A percentile compares a stretch with the other conserved stretches of the same genome.
Evolutionary conservation across 2,329 filamentous ascomycete genomes (phyloP).

Genomic region (Erysiphe pulchra): DNA sequence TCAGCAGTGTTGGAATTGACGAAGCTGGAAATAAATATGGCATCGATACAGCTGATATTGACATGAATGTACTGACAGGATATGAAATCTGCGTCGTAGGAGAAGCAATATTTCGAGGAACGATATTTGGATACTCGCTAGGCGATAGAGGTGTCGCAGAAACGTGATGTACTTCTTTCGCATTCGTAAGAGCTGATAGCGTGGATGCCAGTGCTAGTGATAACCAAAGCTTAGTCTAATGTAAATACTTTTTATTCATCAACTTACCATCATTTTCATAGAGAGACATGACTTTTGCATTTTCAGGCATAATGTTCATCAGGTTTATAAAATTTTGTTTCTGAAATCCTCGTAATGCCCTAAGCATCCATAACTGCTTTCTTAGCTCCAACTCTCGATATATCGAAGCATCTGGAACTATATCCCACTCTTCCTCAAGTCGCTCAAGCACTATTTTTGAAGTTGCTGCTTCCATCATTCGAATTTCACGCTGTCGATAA

Average conservation of each 20-base stretch:
- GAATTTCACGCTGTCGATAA: conserved; percentile 25
- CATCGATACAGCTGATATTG: conserved; percentile 26
- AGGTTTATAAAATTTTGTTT: conserved; percentile 7
- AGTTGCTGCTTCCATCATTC: conserved; percentile 27
- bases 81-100: conserved; percentile 15
- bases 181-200: conserved; percentile 11
- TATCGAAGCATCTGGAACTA: conserved; percentile 19
- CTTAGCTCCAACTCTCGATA: conserved; percentile 26
- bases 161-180: conserved; percentile 19
- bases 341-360: conserved; percentile 22
- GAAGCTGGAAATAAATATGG: conserved; percentile 28
- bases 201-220: conserved; percentile 10
- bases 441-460: conserved; percentile 25
- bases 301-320: conserved; percentile 10
- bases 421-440: conserved; percentile 25
- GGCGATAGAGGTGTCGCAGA: conserved; percentile 15
- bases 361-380: conserved; percentile 36
- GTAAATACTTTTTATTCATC: background rate
- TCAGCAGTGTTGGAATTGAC: conserved; percentile 29
- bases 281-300: conserved; percentile 8
- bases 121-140: conserved; percentile 13
- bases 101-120: conserved; percentile 14
- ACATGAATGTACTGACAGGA: conserved; percentile 18
- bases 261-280: conserved; percentile 12
- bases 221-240: background rate